These are phyloP conservation scores for Emergomyces africanus DNA, from an alignment of 2,329 filamentous ascomycete genomes.

Conservation along the genomic window DNA sequence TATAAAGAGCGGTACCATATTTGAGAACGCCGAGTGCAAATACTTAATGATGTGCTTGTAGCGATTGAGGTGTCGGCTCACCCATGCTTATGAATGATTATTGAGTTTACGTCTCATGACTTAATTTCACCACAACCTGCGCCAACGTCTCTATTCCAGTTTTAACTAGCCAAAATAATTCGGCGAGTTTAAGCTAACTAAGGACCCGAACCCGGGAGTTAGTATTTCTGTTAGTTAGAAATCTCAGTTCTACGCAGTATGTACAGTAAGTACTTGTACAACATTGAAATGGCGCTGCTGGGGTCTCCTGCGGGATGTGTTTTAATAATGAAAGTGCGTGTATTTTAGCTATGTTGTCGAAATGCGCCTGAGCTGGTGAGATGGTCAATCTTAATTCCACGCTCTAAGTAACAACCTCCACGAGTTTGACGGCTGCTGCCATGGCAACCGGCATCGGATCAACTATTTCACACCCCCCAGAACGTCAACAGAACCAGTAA, in stretches of 20 bases:
- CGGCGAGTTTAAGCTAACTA: not conserved
- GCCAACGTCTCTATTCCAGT: not conserved
- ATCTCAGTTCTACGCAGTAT: not conserved
- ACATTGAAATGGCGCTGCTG: no score
- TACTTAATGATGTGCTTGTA: not conserved
- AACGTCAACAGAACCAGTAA: slow-evolving; percentile 4
- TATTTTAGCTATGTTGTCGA: not conserved
- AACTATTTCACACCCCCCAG: slow-evolving; percentile 1
- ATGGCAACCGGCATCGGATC: slow-evolving; percentile 11
- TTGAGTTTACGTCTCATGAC: not conserved
- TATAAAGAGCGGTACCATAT: not conserved
- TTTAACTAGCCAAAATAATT: not conserved
- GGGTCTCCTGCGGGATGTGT: not conserved
- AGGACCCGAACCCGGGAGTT: not conserved
- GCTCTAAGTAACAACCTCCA: not conserved
- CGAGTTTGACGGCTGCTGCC: slow-evolving; percentile 1
- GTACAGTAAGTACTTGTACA: no score
- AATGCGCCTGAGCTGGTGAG: not conserved
- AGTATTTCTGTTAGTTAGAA: no score
- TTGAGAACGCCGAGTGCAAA: not conserved
- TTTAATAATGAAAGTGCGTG: not conserved
- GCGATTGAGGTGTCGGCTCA: not conserved
- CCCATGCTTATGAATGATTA: not conserved
- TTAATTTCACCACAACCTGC: not conserved
- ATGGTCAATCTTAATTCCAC: not conserved